Evolutionary conservation across 2,329 filamentous ascomycete genomes (phyloP), one percentile per base, ranked within the genome.

Genomic region (Aspergillus melleus): DNA sequence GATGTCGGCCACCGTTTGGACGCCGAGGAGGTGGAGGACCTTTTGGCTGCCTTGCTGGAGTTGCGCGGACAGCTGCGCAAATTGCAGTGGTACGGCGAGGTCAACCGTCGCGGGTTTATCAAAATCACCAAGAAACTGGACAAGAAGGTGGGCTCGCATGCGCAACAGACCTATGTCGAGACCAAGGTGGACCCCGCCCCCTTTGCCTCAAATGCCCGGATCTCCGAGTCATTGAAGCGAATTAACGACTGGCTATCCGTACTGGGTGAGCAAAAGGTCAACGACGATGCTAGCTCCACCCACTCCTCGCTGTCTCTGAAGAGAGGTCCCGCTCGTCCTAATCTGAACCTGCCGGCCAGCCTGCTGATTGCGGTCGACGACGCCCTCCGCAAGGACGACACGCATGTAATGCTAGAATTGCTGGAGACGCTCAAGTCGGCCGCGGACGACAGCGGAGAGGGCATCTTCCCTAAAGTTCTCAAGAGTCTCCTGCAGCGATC

Each of bases 111-210:
- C 64, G 95, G 95, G 2, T 99, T 99, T 71, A 87, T 96, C 75
- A 99, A 99, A 80, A 99, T 99, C 76, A 96, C 95, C 54, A 99
- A 99, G 81, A 99, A 99, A 78, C 81, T 97, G 50, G 95, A 99
- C 78, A 99, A 99, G 80, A 97, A 96, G 79, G 86, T 97, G 2
- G 84, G 86, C 50, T 86, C 88, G 3, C 85, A 88, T 54, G 89
- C 91, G 0, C 93, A 97, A 79, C 88, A 91, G 72, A 86, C 88
- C 59, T 99, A 98, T 72, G 83, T 99, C 61, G 87, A 90, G 46
- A 92, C 92, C 51, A 96, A 96, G 79, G 94, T 99, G 59, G 91
- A 96, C 66, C 88, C 91, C 2, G 89, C 88, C 65, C 86, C 91
- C 0, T 99, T 99, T 76, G 91, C 94, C 19, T 93, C 91, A 63